Evolutionary conservation across 1,139 yeast species (phyloP).

Genomic region (Candida albicans): DNA sequence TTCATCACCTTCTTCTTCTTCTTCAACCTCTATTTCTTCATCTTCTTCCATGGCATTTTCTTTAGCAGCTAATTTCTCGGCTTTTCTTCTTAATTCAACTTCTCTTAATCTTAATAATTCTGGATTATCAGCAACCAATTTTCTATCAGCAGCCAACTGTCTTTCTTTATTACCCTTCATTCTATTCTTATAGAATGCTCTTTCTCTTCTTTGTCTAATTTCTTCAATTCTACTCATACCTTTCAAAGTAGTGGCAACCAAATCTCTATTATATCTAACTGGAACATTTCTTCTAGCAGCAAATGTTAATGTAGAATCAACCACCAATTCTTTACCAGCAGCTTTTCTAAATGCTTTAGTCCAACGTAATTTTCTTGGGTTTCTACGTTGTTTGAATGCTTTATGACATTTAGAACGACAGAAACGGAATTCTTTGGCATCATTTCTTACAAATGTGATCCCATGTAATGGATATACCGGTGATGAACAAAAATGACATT

Average conservation of each 20-base stretch:
- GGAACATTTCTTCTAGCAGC: conserved; percentile 98
- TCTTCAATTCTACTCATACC: conserved; percentile 97
- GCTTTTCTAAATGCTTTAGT: conserved; percentile 99
- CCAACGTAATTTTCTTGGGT: conserved; percentile 98
- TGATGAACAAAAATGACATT: conserved; percentile 96
- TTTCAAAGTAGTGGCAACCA: conserved; percentile 88
- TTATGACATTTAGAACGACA: conserved; percentile 98
- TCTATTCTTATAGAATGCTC: conserved; percentile 98
- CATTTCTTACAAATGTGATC: conserved; percentile 96
- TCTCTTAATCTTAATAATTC: conserved; percentile 90
- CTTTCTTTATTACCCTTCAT: conserved; percentile 96
- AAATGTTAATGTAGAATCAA: conserved; percentile 92
- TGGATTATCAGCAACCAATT: conserved; percentile 84
- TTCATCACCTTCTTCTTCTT: conserved; percentile 38
- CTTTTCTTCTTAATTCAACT: conserved; percentile 81
- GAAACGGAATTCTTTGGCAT: conserved; percentile 94
- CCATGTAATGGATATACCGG: conserved; percentile 98
- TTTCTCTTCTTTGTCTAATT: conserved; percentile 93
- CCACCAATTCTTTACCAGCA: conserved; percentile 98
- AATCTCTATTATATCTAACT: conserved; percentile 94
- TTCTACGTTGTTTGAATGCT: conserved; percentile 96
- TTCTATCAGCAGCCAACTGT: conserved; percentile 81
- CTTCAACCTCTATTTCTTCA: conserved; percentile 41
- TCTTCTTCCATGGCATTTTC: conserved; percentile 52
- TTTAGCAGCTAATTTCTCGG: conserved; percentile 67